Conservation (phyloP, 2,329 filamentous ascomycete species). For the Nemania abortiva region DNA sequence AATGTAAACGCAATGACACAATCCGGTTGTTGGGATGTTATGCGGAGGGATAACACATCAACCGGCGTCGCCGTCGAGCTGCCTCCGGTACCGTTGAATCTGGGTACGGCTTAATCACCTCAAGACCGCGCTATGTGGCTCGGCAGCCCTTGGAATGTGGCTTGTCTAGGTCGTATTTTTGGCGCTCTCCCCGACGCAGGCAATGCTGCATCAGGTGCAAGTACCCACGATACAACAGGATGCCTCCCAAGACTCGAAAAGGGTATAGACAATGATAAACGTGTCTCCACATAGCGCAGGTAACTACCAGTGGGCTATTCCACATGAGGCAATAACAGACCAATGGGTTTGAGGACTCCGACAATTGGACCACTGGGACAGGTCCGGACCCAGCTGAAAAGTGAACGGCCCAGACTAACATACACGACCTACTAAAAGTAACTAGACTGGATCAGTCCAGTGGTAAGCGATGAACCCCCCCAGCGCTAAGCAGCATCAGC, state of each 20-base stretch:
- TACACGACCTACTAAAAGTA: too few relatives aligned
- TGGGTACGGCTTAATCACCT: slow-evolving; percentile 4
- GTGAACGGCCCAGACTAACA: background rate
- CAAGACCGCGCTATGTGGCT: slow-evolving; percentile 25
- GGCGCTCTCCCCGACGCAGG: background rate
- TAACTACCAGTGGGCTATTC: slow-evolving; percentile 13
- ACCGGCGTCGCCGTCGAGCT: slow-evolving; percentile 31
- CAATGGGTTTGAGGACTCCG: slow-evolving; percentile 22
- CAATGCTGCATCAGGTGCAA: background rate
- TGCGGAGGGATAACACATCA: background rate
- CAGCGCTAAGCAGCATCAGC: too few relatives aligned
- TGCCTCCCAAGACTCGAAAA: slow-evolving; percentile 32
- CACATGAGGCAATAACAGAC: slow-evolving; percentile 1
- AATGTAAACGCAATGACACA: slow-evolving; percentile 2
- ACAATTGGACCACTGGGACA: background rate
- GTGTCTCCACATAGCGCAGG: background rate
- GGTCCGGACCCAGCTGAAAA: slow-evolving; percentile 8
- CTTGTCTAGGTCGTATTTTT: slow-evolving; percentile 11
- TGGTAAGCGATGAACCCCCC: slow-evolving; percentile 7
- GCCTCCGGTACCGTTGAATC: slow-evolving; percentile 11
- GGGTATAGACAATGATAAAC: slow-evolving; percentile 10
- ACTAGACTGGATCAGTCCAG: background rate
- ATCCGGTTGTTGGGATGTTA: background rate
- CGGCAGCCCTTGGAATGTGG: slow-evolving; percentile 21
- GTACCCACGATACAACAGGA: slow-evolving; percentile 4